Evolutionary conservation across 2,329 filamentous ascomycete genomes (phyloP).

Genomic region (Colletotrichum sp.): DNA sequence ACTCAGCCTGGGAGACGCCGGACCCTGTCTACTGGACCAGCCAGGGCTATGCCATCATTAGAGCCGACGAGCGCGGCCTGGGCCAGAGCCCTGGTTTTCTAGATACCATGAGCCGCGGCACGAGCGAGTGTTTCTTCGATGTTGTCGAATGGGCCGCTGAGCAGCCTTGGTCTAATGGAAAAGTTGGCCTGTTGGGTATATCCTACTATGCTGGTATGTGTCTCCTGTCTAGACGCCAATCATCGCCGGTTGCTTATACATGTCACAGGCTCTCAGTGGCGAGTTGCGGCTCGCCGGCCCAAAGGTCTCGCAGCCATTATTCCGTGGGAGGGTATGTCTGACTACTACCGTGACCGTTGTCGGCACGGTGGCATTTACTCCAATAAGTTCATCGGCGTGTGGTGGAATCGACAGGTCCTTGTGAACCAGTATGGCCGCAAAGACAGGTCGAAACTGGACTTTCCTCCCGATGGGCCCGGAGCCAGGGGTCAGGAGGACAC

Average conservation of each 20-base stretch:
- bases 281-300: slow-evolving; percentile 50
- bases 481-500: slow-evolving; percentile 54
- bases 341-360: slow-evolving; percentile 62
- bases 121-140: slow-evolving; percentile 53
- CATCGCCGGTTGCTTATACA: slow-evolving; percentile 16
- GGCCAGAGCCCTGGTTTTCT: slow-evolving; percentile 53
- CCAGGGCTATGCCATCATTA: slow-evolving; percentile 59
- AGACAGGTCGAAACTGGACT: slow-evolving; percentile 35
- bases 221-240: no score
- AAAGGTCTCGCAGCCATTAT: slow-evolving; percentile 52
- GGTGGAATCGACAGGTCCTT: slow-evolving; percentile 72
- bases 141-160: slow-evolving; percentile 55
- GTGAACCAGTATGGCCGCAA: slow-evolving; percentile 71
- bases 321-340: slow-evolving; percentile 59
- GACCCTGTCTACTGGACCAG: slow-evolving; percentile 62
- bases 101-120: slow-evolving; percentile 54
- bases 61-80: slow-evolving; percentile 54
- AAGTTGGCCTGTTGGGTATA: slow-evolving; percentile 53
- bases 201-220: slow-evolving; percentile 46
- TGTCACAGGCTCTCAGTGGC: slow-evolving; percentile 47
- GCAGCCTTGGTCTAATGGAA: slow-evolving; percentile 52
- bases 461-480: slow-evolving; percentile 17
- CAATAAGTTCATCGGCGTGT: slow-evolving; percentile 64
- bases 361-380: slow-evolving; percentile 67
- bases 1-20: slow-evolving; percentile 65